Evolutionary conservation across 495 filamentous ascomycete genomes (phyloP), one percentile per base, ranked within the genome.

Genomic region (Ascobolus immersus): DNA sequence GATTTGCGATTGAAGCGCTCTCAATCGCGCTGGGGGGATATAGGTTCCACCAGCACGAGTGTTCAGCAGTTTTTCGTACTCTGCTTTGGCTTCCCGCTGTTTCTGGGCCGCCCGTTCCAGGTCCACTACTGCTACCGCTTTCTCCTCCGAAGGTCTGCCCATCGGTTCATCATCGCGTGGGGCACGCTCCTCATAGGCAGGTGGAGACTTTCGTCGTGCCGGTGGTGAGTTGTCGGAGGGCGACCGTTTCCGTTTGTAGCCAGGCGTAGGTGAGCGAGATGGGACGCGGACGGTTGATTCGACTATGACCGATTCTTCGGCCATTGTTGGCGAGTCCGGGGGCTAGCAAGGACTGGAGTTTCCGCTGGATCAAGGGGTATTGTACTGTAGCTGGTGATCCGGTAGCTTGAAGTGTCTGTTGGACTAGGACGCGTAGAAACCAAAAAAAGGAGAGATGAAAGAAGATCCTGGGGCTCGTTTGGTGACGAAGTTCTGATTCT

Each of bases 21-120:
- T 69, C 35, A 99, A 62, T 37, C 78, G 64, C 23, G 82, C 82
- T 3, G 86, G 86, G 6, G 89, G 86, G 22, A 99, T 86, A 48
- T 94, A 94, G 4, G 79, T 84, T 37, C 86, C 86, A 42, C 89
- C 86, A 24, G 79, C 86, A 34, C 89, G 73, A 63, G 86, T 77
- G 32, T 64, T 82, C 36, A 90, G 56, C 6, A 93, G 65, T 49
- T 79, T 86, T 38, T 91, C 72, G 46, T 89, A 92, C 52, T 92
- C 82, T 19, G 75, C 76, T 49, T 86, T 84, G 13, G 80, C 77
- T 4, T 65, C 59, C 7, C 64, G 74, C 56, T 12, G 54, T 60
- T 35, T 66, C 22, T 45, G 42, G 71, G 75, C 52, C 90, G 90
- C 48, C 91, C 69, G 76, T 41, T 77, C 79, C 2, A 72, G 80